These are phyloP conservation scores for Colletotrichum sp. DNA, from an alignment of 2,329 filamentous ascomycete genomes.

Conservation along the genomic window DNA sequence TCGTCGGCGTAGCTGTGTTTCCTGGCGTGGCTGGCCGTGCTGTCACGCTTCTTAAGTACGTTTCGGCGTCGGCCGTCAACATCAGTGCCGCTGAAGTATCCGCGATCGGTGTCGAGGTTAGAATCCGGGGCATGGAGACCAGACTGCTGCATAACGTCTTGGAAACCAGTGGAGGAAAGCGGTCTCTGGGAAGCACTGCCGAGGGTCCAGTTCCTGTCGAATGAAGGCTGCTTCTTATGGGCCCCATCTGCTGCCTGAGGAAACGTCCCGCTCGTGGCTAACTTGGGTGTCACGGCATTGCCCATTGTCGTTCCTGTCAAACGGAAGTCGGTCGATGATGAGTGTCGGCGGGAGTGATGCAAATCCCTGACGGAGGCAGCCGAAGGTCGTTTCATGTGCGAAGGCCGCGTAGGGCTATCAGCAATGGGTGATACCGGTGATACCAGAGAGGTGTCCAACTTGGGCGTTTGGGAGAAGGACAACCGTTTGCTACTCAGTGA, in stretches of 20 bases:
- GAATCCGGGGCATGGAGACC: slow-evolving; percentile 48
- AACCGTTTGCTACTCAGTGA: slow-evolving; percentile 53
- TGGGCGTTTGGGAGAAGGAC: slow-evolving; percentile 56
- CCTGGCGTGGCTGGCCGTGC: slow-evolving; percentile 61
- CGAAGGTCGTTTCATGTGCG: slow-evolving; percentile 69
- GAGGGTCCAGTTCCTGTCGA: slow-evolving; percentile 74
- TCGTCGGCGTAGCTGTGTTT: slow-evolving; percentile 82
- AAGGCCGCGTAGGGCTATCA: slow-evolving; percentile 52
- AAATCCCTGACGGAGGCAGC: slow-evolving; percentile 83
- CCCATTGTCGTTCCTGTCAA: slow-evolving; percentile 38
- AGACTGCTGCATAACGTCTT: slow-evolving; percentile 45
- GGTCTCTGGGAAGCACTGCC: slow-evolving; percentile 55
- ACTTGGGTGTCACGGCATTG: slow-evolving; percentile 43
- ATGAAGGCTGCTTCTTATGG: slow-evolving; percentile 72
- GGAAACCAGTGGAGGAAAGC: slow-evolving; percentile 57
- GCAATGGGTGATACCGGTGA: slow-evolving; percentile 45
- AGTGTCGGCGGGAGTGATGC: slow-evolving; percentile 86
- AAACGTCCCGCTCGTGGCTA: slow-evolving; percentile 48
- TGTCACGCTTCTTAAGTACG: slow-evolving; percentile 80
- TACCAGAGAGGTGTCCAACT: slow-evolving; percentile 48
- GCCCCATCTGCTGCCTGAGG: slow-evolving; percentile 37
- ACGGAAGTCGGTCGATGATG: slow-evolving; percentile 76
- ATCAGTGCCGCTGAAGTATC: slow-evolving; percentile 93
- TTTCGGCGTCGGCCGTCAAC: slow-evolving; percentile 78
- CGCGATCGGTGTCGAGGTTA: slow-evolving; percentile 75